These are phyloP conservation scores for Carnegiea gigantea DNA, from an alignment of 179 eudicot genomes.

Conservation along the genomic window DNA sequence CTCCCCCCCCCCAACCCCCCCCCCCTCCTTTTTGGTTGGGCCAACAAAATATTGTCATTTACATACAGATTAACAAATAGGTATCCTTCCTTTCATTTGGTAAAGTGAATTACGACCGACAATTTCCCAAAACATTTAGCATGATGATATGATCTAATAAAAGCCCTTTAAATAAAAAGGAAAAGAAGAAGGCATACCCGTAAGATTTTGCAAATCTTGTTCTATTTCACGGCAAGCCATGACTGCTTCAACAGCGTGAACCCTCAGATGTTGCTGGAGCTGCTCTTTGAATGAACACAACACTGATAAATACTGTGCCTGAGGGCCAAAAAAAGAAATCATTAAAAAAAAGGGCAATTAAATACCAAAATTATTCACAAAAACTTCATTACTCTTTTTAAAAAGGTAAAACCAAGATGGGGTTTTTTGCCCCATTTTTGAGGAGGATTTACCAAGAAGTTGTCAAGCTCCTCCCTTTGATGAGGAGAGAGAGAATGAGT, in stretches of 20 bases:
- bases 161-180: not conserved
- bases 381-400: too few species aligned
- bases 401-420: too few species aligned
- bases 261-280: conserved; percentile 93
- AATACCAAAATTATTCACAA: too few species aligned
- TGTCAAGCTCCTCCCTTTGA: conserved; percentile 85
- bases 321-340: not conserved
- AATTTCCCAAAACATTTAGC: not conserved
- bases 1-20: too few species aligned
- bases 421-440: not conserved
- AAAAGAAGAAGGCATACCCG: conserved; percentile 18
- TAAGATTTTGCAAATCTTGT: conserved; percentile 68
- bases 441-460: conserved; percentile 57
- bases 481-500: conserved; percentile 54
- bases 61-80: not conserved
- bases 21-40: too few species aligned
- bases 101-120: not conserved
- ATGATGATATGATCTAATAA: not conserved
- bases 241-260: conserved; percentile 97
- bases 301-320: conserved; percentile 77
- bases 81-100: not conserved
- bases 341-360: too few species aligned
- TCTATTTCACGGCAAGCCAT: conserved; percentile 96
- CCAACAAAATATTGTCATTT: not conserved
- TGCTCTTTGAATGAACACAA: conserved; percentile 81